Base-by-base conservation (phyloP, 2,329 filamentous ascomycete genomes). In the Fusarium fracticaudum region DNA sequence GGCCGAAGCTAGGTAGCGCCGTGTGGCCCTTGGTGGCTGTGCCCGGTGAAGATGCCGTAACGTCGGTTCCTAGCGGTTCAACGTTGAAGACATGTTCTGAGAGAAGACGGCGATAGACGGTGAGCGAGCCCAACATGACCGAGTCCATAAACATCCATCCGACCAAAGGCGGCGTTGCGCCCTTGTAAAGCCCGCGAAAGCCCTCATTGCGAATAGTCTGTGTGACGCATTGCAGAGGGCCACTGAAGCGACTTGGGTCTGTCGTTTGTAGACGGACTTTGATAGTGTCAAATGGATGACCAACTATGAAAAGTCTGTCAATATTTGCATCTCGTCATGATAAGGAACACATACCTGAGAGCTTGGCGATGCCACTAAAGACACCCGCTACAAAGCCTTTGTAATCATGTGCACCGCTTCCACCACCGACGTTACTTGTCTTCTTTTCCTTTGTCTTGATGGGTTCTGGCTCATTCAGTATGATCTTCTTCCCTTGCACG, bases 101-200 rank as follows among this genome's bases (percentile, higher is more conserved):
- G 22, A 98, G 86, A 51, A 98, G 83, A 54, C 94, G 92, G 43
- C 96, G 93, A 85, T 98, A 98, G 57, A 97, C 89, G 31, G 93
- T 97, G 75, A 99, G 86, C 24, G 94, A 97, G 47, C 96, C 96
- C 40, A 98, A 89, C 95, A 98, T 98, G 67, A 92, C 81, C 47
- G 86, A 89, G 85, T 99, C 96, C 96, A 98, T 98, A 79, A 97
- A 94, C 93, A 98, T 98, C 96, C 96, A 98, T 77, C 96, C 96
- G 59, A 98, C 91, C 55, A 98, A 87, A 60, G 96, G 96, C 64
- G 96, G 96, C 35, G 93, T 94, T 17, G 95, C 95, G 78, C 96
- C 95, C 85, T 98, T 99, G 88, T 98, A 99, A 47, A 99, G 86
- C 7, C 94, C 96, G 58, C 88, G 84, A 53, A 97, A 84, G 54